Conservation (phyloP, 2,329 filamentous ascomycete genomes). For the Nothophaeocryptopus gaeumannii region DNA sequence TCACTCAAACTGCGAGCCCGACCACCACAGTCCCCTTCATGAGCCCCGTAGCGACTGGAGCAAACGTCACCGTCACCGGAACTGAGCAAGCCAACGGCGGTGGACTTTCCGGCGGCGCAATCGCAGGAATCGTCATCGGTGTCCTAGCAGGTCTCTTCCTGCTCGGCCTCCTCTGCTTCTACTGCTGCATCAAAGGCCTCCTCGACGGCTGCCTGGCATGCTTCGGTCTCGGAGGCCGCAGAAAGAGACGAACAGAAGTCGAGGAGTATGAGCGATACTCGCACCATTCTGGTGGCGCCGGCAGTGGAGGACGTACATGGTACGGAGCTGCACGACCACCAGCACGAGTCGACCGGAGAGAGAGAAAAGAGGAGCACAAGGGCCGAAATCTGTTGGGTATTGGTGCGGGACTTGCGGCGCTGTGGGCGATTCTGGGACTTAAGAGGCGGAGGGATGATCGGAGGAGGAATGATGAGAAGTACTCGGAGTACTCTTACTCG, state of each 20-base stretch:
- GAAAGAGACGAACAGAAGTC: constrained; percentile 55
- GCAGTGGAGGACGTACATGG: constrained; percentile 46
- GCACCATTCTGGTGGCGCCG: constrained; percentile 49
- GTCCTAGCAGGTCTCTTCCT: constrained; percentile 65
- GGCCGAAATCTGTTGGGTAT: constrained; percentile 36
- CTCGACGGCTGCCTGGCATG: constrained; percentile 56
- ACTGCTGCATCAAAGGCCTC: constrained; percentile 60
- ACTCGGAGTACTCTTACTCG: constrained; percentile 39
- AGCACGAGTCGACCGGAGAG: constrained; percentile 36
- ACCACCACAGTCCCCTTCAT: constrained; percentile 50
- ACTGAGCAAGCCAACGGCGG: constrained; percentile 30
- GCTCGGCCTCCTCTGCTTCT: constrained; percentile 70
- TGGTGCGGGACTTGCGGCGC: constrained; percentile 43
- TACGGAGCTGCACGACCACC: constrained; percentile 40
- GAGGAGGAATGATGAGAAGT: constrained; percentile 42
- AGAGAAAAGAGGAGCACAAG: constrained; percentile 35
- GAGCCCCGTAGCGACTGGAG: constrained; percentile 54
- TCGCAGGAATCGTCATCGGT: constrained; percentile 78
- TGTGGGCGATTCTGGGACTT: constrained; percentile 46
- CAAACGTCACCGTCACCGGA: constrained; percentile 42
- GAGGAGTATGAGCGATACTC: constrained; percentile 61
- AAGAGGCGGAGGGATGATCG: constrained; percentile 42
- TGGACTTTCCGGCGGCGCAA: constrained; percentile 66
- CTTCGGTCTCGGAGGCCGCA: constrained; percentile 56
- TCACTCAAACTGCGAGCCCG: constrained; percentile 45